Evolutionary conservation across 768 basidiomycete genomes (phyloP).

Genomic region (Boletus rufocinnamomeus): DNA sequence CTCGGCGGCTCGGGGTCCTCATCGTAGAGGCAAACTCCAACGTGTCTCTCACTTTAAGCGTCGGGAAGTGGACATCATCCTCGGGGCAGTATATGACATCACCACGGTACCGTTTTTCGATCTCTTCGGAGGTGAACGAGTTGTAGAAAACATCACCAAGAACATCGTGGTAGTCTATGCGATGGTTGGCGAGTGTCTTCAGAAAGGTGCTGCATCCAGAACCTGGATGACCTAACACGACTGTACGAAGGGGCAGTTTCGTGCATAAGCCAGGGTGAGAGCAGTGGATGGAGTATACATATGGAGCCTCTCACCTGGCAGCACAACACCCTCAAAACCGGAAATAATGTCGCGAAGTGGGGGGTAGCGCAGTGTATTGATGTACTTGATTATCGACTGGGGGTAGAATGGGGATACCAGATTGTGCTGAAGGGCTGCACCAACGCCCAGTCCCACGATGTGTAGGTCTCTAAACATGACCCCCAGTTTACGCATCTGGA

Average conservation of each 20-base stretch:
- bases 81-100: conserved; percentile 46
- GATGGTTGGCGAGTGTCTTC: conserved; percentile 52
- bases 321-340: conserved; percentile 63
- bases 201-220: conserved; percentile 55
- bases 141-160: conserved; percentile 46
- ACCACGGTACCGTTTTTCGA: conserved; percentile 48
- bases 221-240: conserved; percentile 83
- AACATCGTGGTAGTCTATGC: conserved; percentile 42
- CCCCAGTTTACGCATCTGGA: conserved; percentile 46
- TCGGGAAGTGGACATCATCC: conserved; percentile 18
- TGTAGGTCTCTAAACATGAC: conserved; percentile 52
- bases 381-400: conserved; percentile 36
- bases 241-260: conserved; percentile 34
- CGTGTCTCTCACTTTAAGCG: conserved; percentile 49
- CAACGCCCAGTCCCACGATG: conserved; percentile 50
- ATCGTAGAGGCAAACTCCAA: conserved; percentile 55
- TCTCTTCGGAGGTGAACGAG: conserved; percentile 46
- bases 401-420: conserved; percentile 56
- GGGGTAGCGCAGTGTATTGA: conserved; percentile 50
- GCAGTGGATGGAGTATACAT: conserved; percentile 35
- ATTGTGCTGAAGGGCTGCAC: conserved; percentile 48
- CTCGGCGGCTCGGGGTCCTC: conserved; percentile 42
- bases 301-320: conserved; percentile 78
- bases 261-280: not conserved
- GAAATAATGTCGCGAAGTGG: conserved; percentile 60